Evolutionary conservation across 2,329 filamentous ascomycete genomes (phyloP), one percentile per base, ranked within the genome.

Genomic region (Lachnellula cervina): DNA sequence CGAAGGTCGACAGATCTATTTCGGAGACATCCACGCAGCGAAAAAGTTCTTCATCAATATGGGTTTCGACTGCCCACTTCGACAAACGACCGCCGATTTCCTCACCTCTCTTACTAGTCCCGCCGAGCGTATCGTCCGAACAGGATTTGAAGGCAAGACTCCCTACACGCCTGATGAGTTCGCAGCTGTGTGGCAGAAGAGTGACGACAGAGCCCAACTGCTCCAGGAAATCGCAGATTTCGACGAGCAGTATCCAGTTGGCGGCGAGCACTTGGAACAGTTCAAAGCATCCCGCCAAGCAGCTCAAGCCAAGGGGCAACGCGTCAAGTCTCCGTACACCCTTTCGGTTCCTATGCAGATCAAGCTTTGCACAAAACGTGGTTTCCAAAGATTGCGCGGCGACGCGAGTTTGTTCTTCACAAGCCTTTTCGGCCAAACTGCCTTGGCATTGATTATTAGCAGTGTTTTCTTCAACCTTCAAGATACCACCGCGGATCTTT

Each of bases 281-380:
- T 69, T 78, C 28, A 72, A 76, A 52, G 60, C 68, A 4, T 72
- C 76, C 37, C 72, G 77, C 35, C 49, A 61, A 51, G 61, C 59
- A 14, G 62, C 62, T 44, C 64, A 68, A 57, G 60, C 60, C 2
- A 64, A 49, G n/a, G 28, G 74, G 75, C 2, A 80, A 69, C 86
- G 88, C 3, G 70, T 78, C 52, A 82, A 81, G 70, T 94, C 89
- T 1, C 90, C 92, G 0, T 97, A 87, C 71, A 96, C 90, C 0
- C 76, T 96, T 25, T 92, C 89, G 0, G 88, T 87, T 64, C 51
- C 57, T 3, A 84, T 92, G 69, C 92, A 97, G 71, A 72, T 96
- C 58, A 71, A 80, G 56, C 82, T 97, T n/a, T 96, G 92, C 69
- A 77, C 96, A 51, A 84, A 83, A 77, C 86, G 93, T 68, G 91